Conservation (phyloP, 177 flowering plant genomes). For the Vitis hybrid region DNA sequence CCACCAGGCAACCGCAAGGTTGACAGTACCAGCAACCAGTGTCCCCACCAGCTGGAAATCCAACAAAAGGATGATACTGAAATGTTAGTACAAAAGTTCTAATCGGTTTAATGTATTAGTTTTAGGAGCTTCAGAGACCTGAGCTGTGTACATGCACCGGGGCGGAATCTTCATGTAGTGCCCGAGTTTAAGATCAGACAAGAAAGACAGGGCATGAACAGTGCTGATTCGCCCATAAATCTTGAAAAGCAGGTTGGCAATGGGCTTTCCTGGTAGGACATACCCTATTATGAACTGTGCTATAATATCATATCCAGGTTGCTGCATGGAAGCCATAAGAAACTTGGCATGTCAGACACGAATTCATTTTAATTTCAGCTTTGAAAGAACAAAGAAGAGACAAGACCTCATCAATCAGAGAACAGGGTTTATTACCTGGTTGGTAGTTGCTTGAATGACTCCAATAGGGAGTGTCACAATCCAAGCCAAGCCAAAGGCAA, state of each 20-base stretch:
- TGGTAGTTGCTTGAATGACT: conserved; percentile 96
- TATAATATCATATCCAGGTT: conserved; percentile 96
- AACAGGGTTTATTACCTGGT: conserved; percentile 54
- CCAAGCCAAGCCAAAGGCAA: conserved; percentile 79
- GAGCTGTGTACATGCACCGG: conserved; percentile 88
- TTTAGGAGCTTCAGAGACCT: conserved; percentile 42
- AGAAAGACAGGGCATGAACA: conserved; percentile 83
- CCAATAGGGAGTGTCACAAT: conserved; percentile 91
- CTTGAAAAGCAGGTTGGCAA: conserved; percentile 91
- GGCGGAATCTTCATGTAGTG: conserved; percentile 99
- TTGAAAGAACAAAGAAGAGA: background rate
- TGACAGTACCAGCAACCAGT: conserved; percentile 64
- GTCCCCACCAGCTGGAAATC: conserved; percentile 76
- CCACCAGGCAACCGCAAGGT: conserved; percentile 95
- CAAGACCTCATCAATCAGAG: background rate
- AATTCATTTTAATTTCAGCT: background rate
- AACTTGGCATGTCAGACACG: background rate
- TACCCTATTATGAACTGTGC: conserved; percentile 92
- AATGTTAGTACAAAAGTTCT: background rate
- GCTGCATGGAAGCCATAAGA: conserved; percentile 46
- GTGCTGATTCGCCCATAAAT: conserved; percentile 93
- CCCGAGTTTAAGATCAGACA: conserved; percentile 92
- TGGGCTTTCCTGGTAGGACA: conserved; percentile 83
- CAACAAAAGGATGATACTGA: background rate
- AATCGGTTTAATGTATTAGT: too few species aligned